These are phyloP conservation scores for Fusarium devonianum DNA, from an alignment of 2,329 filamentous ascomycete species.

Conservation along the genomic window DNA sequence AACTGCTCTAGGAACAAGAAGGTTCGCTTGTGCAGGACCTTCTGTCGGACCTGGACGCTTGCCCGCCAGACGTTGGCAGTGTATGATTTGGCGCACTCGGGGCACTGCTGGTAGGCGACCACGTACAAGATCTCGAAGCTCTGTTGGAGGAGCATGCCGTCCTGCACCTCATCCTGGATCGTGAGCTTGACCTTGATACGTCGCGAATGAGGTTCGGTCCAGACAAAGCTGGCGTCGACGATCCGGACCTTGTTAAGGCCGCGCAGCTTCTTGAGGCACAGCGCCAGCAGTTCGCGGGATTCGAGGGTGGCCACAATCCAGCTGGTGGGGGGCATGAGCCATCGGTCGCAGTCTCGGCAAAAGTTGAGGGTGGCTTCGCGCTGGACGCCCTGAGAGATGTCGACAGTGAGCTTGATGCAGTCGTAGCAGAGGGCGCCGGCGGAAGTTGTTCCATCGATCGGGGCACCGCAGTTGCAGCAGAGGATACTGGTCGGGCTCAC, in stretches of 20 bases:
- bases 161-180: conserved; percentile 74
- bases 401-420: conserved; percentile 92
- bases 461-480: conserved; percentile 96
- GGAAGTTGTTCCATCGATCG: conserved; percentile 88
- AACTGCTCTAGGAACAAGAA: conserved; percentile 83
- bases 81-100: conserved; percentile 94
- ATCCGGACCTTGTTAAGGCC: conserved; percentile 90
- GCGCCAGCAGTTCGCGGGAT: conserved; percentile 88
- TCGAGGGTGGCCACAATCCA: conserved; percentile 89
- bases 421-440: conserved; percentile 93
- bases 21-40: conserved; percentile 91
- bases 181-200: conserved; percentile 95
- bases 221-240: conserved; percentile 95
- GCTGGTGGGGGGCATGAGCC: conserved; percentile 83
- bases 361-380: conserved; percentile 89
- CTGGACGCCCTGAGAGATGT: conserved; percentile 90
- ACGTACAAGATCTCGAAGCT: conserved; percentile 94
- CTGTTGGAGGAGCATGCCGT: conserved; percentile 80
- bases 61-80: conserved; percentile 96
- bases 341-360: conserved; percentile 94
- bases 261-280: conserved; percentile 88
- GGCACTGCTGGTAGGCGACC: conserved; percentile 90
- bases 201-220: conserved; percentile 96
- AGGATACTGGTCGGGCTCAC: conserved; percentile 66
- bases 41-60: conserved; percentile 92